These are phyloP conservation scores for Cytospora leucostoma DNA, from an alignment of 2,329 filamentous ascomycete species.

Conservation along the genomic window DNA sequence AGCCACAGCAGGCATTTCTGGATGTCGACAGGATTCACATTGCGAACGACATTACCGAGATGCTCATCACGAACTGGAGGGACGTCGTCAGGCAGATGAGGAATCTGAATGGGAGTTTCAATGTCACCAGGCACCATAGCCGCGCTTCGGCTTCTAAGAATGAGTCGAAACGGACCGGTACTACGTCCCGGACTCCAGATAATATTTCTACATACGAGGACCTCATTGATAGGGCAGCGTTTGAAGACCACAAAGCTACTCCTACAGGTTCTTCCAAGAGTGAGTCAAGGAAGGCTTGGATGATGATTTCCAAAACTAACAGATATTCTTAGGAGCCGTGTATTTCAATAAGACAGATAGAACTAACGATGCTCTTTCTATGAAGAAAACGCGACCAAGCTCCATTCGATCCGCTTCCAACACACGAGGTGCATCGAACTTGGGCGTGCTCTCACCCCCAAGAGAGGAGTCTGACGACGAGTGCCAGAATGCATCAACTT, in stretches of 20 bases:
- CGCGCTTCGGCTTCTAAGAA: slow-evolving; percentile 24
- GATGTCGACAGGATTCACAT: slow-evolving; percentile 58
- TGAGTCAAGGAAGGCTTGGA: not conserved
- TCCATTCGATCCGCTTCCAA: slow-evolving; percentile 12
- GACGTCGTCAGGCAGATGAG: slow-evolving; percentile 64
- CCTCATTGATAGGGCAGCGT: not conserved
- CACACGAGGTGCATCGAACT: not conserved
- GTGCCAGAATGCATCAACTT: not conserved
- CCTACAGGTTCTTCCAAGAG: slow-evolving; percentile 9
- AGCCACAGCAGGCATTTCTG: slow-evolving; percentile 31
- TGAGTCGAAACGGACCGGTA: slow-evolving; percentile 18
- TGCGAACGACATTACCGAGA: slow-evolving; percentile 62
- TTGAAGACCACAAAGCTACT: slow-evolving; percentile 4
- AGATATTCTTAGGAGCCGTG: slow-evolving; percentile 16
- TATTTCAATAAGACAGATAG: slow-evolving; percentile 26
- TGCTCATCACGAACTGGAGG: slow-evolving; percentile 67
- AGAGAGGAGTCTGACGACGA: slow-evolving; percentile 16
- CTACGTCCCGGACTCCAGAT: slow-evolving; percentile 17
- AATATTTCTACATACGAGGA: not conserved
- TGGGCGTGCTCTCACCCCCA: slow-evolving; percentile 16
- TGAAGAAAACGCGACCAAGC: slow-evolving; percentile 25
- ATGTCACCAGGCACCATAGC: slow-evolving; percentile 34
- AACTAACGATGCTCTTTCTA: slow-evolving; percentile 23
- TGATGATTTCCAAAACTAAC: not conserved
- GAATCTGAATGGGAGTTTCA: slow-evolving; percentile 39